Base-by-base conservation (phyloP, 108 stramenopile species). In the Nitzschia sp. region DNA sequence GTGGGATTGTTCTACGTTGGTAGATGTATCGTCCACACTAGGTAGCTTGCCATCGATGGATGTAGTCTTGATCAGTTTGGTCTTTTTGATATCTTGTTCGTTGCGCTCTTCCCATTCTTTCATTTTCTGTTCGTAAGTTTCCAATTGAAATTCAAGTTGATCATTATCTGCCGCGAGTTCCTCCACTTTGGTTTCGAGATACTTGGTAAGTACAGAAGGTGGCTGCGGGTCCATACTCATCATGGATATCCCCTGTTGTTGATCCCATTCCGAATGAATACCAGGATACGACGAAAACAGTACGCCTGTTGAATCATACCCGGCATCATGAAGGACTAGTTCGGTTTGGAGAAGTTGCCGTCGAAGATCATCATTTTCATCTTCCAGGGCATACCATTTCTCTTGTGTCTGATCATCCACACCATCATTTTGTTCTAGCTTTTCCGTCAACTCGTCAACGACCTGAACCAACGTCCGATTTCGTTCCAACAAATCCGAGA, bases 171-270 rank as follows among this genome's bases (percentile, higher is more conserved):
- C 65, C 22, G 65, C 38, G 8, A 73, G 52, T 41, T 67, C 65
- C 10, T 17, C 19, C 15, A 73, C 65, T 40, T 73, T 73, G 29
- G 42, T 59, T 43, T 73, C 73, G 44, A 73, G 41, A 51, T 73
- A 73, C 41, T 61, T 66, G 7, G 65, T 67, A 15, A 73, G 65
- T 0, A 67, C 73, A 34, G 73, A 60, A 10, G 73, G 73, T 25
- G 34, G 50, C 29, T 73, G 61, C 11, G 73, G 65, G 22, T 73
- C 73, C 73, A 73, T 73, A 24, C 73, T 63, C 73, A 73, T 73
- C 65, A 73, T 67, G 50, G 65, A 66, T 20, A 73, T 41, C 48
- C 48, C 63, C 26, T 34, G 29, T 34, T 34, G 41, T 56, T 24
- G 24, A 7, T 41, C 12, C 39, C 42, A n/a, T 5, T 56, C 20